Evolutionary conservation across 768 basidiomycete species (phyloP).

Genomic region (Auricularia sp.): DNA sequence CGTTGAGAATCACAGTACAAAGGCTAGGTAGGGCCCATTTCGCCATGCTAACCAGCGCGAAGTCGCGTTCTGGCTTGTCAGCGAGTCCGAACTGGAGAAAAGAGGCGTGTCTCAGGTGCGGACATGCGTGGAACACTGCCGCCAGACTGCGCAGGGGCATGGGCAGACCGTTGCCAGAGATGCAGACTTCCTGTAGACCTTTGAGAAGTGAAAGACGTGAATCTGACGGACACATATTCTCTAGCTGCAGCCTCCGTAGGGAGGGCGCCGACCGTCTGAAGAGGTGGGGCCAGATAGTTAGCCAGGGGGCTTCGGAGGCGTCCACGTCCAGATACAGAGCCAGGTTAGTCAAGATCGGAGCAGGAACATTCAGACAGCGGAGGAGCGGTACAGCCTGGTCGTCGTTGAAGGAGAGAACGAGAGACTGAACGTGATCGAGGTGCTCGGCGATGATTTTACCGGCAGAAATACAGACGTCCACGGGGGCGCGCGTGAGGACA

Average conservation of each 20-base stretch:
- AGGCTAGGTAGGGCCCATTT: neutral
- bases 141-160: neutral
- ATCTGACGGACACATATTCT: neutral
- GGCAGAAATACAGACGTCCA: neutral
- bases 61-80: neutral
- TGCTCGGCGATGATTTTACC: neutral
- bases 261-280: neutral
- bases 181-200: neutral
- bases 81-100: neutral
- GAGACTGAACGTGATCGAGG: neutral
- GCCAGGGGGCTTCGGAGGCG: neutral
- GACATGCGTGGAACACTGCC: neutral
- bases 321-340: neutral
- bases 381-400: neutral
- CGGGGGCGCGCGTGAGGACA: neutral
- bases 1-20: too few species aligned
- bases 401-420: neutral
- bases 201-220: neutral
- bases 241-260: neutral
- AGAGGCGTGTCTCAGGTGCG: neutral
- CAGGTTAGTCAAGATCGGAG: neutral
- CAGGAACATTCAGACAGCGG: neutral
- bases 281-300: neutral
- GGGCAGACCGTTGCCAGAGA: neutral
- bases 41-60: neutral